Percentiles rank a stretch among this genome's conserved stretches.
phyloP scores from a whole-genome alignment of 2,329 filamentous ascomycete species.

The Fusarium protoensiforme region DNA sequence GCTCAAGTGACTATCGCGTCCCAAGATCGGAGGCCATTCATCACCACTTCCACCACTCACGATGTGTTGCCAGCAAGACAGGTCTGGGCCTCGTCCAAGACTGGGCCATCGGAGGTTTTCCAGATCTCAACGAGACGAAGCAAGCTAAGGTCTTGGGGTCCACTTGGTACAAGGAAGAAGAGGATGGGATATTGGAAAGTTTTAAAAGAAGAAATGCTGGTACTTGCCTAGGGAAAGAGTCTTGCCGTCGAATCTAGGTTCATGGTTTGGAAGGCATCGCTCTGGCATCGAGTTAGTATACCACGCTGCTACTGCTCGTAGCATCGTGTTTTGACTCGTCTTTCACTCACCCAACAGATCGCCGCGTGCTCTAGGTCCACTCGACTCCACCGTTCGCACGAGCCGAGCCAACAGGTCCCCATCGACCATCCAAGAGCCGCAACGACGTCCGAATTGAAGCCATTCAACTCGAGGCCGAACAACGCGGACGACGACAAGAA shows the following conservation, averaged over 20 bases:
- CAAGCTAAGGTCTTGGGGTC: neutral
- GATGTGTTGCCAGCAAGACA: neutral
- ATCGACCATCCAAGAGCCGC: constrained; percentile 14
- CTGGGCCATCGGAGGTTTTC: neutral
- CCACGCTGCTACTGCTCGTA: neutral
- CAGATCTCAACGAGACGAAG: neutral
- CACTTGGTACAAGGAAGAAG: neutral
- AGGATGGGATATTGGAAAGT: neutral
- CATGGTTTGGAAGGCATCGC: neutral
- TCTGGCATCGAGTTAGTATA: constrained; percentile 19
- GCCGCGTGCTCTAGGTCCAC: constrained; percentile 12
- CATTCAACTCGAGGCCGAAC: constrained; percentile 3
- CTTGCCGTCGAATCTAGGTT: neutral
- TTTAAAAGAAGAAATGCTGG: neutral
- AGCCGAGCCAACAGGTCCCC: neutral
- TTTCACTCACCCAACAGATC: constrained; percentile 17
- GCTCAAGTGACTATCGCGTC: neutral
- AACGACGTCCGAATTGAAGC: constrained; percentile 11
- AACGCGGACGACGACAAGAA: constrained; percentile 8
- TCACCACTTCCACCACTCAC: neutral
- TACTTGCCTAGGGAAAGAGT: constrained; percentile 1
- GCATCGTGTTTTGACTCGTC: neutral
- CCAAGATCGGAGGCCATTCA: neutral
- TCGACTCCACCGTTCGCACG: constrained; percentile 21
- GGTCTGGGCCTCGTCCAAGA: neutral